These are phyloP conservation scores for Eragrostis nindensis DNA, from an alignment of 176 grass and related monocot species.

Conservation along the genomic window DNA sequence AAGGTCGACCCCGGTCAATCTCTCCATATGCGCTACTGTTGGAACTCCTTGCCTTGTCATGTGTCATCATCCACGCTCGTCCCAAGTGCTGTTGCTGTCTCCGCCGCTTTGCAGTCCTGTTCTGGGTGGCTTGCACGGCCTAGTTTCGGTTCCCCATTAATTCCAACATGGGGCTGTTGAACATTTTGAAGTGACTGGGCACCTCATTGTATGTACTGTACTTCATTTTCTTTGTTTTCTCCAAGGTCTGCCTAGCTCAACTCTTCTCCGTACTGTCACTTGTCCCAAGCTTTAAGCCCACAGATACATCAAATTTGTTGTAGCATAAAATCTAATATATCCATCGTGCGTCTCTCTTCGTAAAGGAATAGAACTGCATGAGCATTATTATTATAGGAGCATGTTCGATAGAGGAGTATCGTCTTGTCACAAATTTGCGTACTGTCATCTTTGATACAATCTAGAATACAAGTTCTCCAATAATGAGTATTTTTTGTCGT, in stretches of 20 bases:
- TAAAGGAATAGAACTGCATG: too few relatives aligned
- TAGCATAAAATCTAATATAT: too few relatives aligned
- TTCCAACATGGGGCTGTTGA: neutral
- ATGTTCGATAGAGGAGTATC: too few relatives aligned
- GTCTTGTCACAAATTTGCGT: too few relatives aligned
- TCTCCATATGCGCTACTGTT: neutral
- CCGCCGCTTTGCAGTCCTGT: conserved; percentile 1
- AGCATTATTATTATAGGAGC: too few relatives aligned
- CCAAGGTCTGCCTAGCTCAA: neutral
- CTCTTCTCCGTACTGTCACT: neutral
- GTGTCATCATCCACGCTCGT: neutral
- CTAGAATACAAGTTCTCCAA: too few relatives aligned
- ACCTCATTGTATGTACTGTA: neutral
- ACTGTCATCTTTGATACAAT: too few relatives aligned
- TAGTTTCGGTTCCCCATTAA: neutral
- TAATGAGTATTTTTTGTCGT: too few relatives aligned
- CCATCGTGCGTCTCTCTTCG: too few relatives aligned
- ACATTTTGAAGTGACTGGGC: neutral
- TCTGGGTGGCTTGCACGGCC: neutral
- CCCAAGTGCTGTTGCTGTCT: neutral
- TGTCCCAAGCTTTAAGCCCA: neutral
- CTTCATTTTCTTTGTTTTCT: neutral
- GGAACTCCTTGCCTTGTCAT: neutral
- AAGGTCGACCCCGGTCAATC: neutral
- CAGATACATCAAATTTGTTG: too few relatives aligned